phyloP scores from a whole-genome alignment of 805 yeast genomes.

The Cyberlindnera xishuangbannaensis region DNA sequence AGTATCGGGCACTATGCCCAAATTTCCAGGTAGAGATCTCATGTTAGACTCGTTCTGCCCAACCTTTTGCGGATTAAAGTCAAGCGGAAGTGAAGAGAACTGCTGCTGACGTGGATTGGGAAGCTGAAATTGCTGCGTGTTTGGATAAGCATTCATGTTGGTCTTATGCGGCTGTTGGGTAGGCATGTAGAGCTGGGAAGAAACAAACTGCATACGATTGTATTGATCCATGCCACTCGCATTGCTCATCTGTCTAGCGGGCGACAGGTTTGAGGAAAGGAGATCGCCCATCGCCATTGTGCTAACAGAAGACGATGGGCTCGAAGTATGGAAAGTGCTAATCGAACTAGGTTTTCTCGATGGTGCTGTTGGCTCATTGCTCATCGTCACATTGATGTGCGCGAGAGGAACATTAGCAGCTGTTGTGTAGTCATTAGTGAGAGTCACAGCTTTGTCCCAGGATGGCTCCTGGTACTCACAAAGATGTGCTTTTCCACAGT shows the following conservation, averaged over 20 bases:
- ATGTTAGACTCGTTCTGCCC: conserved; percentile 9
- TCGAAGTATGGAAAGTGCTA: too few relatives aligned
- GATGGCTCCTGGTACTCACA: conserved; percentile 51
- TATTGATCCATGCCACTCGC: too few relatives aligned
- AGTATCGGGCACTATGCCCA: conserved; percentile 1
- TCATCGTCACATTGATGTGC: conserved; percentile 12
- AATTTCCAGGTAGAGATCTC: conserved; percentile 1
- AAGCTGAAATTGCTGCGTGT: neutral
- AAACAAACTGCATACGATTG: too few relatives aligned
- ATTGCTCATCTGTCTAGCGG: too few relatives aligned
- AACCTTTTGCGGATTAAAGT: conserved; percentile 2
- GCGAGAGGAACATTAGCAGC: conserved; percentile 25
- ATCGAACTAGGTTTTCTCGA: too few relatives aligned
- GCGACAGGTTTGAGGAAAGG: too few relatives aligned
- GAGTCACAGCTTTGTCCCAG: conserved; percentile 42
- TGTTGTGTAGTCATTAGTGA: conserved; percentile 12
- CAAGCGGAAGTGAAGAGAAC: neutral
- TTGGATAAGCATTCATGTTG: neutral
- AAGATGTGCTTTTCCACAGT: conserved; percentile 40
- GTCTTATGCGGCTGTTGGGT: too few relatives aligned
- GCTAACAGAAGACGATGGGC: too few relatives aligned
- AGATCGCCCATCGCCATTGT: too few relatives aligned
- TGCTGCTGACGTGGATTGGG: neutral
- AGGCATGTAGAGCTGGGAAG: too few relatives aligned
- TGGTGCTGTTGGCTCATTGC: neutral